Base-by-base conservation (phyloP, 2,329 filamentous ascomycete species). In the Emydomyces testavorans region DNA sequence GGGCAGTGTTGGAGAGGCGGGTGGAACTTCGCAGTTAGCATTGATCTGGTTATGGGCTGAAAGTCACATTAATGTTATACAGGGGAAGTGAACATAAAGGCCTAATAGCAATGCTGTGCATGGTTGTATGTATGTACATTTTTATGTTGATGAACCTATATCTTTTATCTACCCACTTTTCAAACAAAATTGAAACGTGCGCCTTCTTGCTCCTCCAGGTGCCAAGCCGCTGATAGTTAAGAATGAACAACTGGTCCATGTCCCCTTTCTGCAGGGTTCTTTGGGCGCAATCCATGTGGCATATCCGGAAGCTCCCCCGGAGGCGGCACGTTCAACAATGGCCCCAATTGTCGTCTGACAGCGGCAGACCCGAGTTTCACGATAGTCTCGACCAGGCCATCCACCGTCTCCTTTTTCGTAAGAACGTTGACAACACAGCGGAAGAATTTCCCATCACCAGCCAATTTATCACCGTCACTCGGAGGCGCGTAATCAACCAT, bases 401-500 rank as follows among this genome's bases (percentile, higher is more conserved):
- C 78, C 24, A 83, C 64, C 1, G 80, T 83, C 53, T 73, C 75
- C 56, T 57, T 73, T 51, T 66, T 71, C 31, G 79, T 83, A 48
- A 72, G 70, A 1, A 76, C 70, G 66, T 82, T 83, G 2, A 85
- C 77, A 16, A 85, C 82, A 8, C 79, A 81, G 37, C 82, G 68
- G 58, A 85, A 82, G 56, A 85, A 84, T 57, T 73, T 76, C 0
- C 81, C 81, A 51, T 71, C 70, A 26, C 71, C 71, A n/a, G 65
- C 64, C 8, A 74, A 76, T 23, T 68, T 64, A 15, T 67, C 67
- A 54, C 70, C 73, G 47, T 69, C 60, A 48, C 61, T 65, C 0
- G 69, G 67, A 3, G 76, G 76, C 37, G 78, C 77, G 66, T 73
- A 81, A 62, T 82, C 82, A 52, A 83, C 70, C 80, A 85, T 84